Conservation (phyloP, 768 basidiomycete species). For the Phanerodontia chrysosporium region DNA sequence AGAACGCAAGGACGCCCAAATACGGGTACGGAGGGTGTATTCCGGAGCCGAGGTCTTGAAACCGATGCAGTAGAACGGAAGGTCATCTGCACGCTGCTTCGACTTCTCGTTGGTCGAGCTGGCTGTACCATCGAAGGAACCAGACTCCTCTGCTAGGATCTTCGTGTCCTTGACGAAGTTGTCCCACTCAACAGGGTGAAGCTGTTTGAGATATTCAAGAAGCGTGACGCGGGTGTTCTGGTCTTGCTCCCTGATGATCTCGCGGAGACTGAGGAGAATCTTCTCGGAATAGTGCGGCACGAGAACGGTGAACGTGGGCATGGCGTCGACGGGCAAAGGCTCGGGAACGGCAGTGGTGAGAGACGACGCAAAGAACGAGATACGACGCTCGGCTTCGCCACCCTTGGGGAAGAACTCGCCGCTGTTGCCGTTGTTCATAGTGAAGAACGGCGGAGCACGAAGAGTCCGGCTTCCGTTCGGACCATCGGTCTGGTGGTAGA, state of each 20-base stretch:
- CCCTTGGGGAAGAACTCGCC: constrained; percentile 90
- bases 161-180: constrained; percentile 99
- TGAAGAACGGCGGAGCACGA: constrained; percentile 97
- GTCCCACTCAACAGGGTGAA: constrained; percentile 99
- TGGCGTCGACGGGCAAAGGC: constrained; percentile 92
- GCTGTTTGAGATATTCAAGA: constrained; percentile 95
- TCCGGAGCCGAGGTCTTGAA: constrained; percentile 99
- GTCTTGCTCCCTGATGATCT: constrained; percentile 98
- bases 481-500: constrained; percentile 91
- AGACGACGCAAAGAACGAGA: constrained; percentile 98
- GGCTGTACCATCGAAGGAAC: constrained; percentile 46
- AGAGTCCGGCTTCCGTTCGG: constrained; percentile 87
- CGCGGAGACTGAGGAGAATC: constrained; percentile 91
- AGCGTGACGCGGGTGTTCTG: constrained; percentile 94
- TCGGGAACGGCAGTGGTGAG: constrained; percentile 94
- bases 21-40: constrained; percentile 96
- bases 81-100: constrained; percentile 74
- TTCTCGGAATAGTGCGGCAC: constrained; percentile 99
- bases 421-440: constrained; percentile 76
- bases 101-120: constrained; percentile 67
- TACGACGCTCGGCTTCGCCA: constrained; percentile 94
- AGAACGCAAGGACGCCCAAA: constrained; percentile 97
- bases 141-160: constrained; percentile 91
- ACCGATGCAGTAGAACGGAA: constrained; percentile 98
- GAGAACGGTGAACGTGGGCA: constrained; percentile 99